Evolutionary conservation across 2,329 filamentous ascomycete genomes (phyloP), one percentile per base, ranked within the genome.

Genomic region (Fusarium annulatum): DNA sequence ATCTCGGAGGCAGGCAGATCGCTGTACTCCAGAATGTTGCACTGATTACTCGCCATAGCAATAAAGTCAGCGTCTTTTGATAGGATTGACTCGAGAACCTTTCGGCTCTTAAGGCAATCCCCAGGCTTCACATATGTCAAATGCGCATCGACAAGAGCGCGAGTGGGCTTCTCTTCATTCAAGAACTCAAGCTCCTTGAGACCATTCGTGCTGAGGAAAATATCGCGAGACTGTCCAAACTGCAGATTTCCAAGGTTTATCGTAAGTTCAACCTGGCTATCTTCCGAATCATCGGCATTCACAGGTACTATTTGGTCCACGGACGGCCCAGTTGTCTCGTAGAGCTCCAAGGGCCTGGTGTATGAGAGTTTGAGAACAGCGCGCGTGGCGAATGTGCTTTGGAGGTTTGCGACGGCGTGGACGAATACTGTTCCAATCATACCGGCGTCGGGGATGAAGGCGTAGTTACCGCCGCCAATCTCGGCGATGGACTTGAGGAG

Each of bases 371-470:
- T 79, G 4, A 91, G 77, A 0, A 74, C 80, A 6, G 86, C 86
- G 2, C 83, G 81, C 8, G 82, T 86, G 5, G 88, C 88, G 68
- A 86, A 90, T 0, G 89, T 91, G 5, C 86, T 85, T 73, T 90
- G 89, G 4, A 91, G 77, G 71, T 91, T 90, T 23, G 89, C 89
- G 5, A 91, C 84, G 4, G 90, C 88, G 73, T 91, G 88, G 7
- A 90, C 84, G 67, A 91, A 91, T 7, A 90, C 88, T 6, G 89
- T 91, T 7, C 87, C 87, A 67, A 91, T 88, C 88, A 91, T 90
- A 66, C 88, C 87, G 0, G 88, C 85, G 61, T 91, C 89, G 0
- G 89, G 87, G 23, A 91, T 91, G 71, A 91, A 91, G 14, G 88
- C 82, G 64, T 89, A 92, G 76, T 86, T 89, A 3, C 90, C 90